Base-by-base conservation (phyloP, 805 yeast genomes). In the Candida stauntonica region DNA sequence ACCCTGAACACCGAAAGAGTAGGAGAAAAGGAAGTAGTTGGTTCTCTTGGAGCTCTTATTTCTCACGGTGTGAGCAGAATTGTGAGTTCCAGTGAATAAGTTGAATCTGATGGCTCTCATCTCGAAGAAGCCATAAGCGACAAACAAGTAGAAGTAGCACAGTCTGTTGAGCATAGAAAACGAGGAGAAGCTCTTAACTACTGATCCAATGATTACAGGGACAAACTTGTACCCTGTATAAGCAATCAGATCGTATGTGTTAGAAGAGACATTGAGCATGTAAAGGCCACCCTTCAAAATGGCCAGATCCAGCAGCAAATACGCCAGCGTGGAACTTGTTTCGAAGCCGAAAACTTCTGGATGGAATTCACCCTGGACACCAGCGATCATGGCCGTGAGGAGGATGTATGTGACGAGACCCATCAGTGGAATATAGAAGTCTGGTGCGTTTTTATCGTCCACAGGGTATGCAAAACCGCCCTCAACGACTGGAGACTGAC, bases 211-310 rank as follows among this genome's bases (percentile, higher is more conserved):
- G 14, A 81, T 72, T 45, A 83, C 70, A 7, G 95, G 86, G 28
- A 94, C 87, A 57, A 87, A 94, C 61, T 93, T 93, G 70, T 93
- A 94, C 26, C 98, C 97, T 35, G 89, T 81, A 63, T 86, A 93
- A 44, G 95, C 81, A 8, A 86, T 73, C 44, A 93, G 67, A 60
- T 93, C 99, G 72, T 89, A 79, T 28, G 86, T 59, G 50, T 79
- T 84, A 11, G 84, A 73, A 13, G 75, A 73, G 38, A 86, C 79
- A 43, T 75, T 77, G 43, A 93, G 70, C 33, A 91, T 67, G 62
- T 91, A 93, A 41, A 94, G 74, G 2, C 95, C 95, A 29, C 86
- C 65, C 54, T 83, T 85, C 50, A 93, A 73, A 19, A 91, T 67
- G 30, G 75, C 61, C 16, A 91, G 71, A 62, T 93, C 99, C 42